These are phyloP conservation scores for Apostasia ramifera DNA, from an alignment of 106 monocot species.

Conservation along the genomic window DNA sequence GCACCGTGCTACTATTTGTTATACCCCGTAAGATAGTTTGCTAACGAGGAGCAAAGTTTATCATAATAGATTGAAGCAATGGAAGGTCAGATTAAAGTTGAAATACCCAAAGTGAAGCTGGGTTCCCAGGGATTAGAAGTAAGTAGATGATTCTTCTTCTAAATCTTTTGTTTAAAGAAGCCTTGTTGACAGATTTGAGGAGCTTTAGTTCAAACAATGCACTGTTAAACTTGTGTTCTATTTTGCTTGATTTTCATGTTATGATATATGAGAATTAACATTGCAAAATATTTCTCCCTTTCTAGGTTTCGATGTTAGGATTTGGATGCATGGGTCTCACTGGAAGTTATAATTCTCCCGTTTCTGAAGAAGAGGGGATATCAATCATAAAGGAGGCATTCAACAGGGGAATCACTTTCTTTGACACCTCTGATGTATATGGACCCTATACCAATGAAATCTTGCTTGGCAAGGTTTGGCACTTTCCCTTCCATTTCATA, in stretches of 20 bases:
- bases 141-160: not conserved
- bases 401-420: conserved; percentile 68
- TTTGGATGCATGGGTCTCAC: conserved; percentile 86
- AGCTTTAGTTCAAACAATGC: not conserved
- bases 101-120: conserved; percentile 53
- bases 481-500: not conserved
- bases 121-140: conserved; percentile 62
- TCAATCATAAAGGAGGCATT: conserved; percentile 69
- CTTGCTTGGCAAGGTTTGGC: conserved; percentile 62
- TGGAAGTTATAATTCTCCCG: conserved; percentile 54
- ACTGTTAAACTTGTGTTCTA: not conserved
- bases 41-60: no score
- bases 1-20: no score
- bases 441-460: conserved; percentile 68
- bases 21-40: no score
- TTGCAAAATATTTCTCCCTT: not conserved
- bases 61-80: not conserved
- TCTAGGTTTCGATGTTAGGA: conserved; percentile 76
- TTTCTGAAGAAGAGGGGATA: conserved; percentile 53
- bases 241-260: not conserved
- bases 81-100: conserved; percentile 2
- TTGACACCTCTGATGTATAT: conserved; percentile 74
- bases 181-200: not conserved
- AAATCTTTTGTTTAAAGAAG: not conserved
- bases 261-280: not conserved